These are phyloP conservation scores for Hypoxylon sp. DNA, from an alignment of 2,329 filamentous ascomycete species.

Conservation along the genomic window DNA sequence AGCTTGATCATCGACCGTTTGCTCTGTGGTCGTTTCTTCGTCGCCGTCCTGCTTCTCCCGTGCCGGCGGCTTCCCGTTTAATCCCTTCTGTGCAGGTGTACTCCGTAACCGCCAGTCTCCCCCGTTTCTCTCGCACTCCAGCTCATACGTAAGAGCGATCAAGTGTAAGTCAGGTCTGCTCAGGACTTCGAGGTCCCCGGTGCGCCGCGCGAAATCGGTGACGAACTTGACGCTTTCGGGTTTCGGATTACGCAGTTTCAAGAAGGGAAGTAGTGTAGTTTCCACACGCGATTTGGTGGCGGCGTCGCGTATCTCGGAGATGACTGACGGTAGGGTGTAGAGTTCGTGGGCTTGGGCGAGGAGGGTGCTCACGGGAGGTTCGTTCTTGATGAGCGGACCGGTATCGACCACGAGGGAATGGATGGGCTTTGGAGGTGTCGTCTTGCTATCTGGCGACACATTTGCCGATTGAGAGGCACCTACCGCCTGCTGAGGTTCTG, in stretches of 20 bases:
- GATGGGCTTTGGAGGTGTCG: slow-evolving; percentile 65
- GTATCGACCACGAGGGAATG: slow-evolving; percentile 89
- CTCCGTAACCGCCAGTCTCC: slow-evolving; percentile 86
- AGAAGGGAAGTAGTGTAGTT: slow-evolving; percentile 83
- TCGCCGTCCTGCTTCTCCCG: slow-evolving; percentile 48
- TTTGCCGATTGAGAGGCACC: background rate
- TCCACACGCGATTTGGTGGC: slow-evolving; percentile 82
- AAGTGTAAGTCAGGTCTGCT: slow-evolving; percentile 90
- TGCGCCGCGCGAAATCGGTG: slow-evolving; percentile 84
- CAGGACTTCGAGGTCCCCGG: slow-evolving; percentile 87
- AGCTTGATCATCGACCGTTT: slow-evolving; percentile 14
- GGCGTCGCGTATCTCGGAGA: slow-evolving; percentile 87
- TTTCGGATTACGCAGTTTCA: slow-evolving; percentile 77
- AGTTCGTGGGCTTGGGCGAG: slow-evolving; percentile 78
- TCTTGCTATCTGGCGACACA: background rate
- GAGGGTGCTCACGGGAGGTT: slow-evolving; percentile 83
- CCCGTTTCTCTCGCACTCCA: slow-evolving; percentile 91
- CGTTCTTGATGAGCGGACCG: slow-evolving; percentile 92
- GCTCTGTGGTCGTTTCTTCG: slow-evolving; percentile 8
- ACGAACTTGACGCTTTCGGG: slow-evolving; percentile 82
- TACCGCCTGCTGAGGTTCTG: slow-evolving; percentile 11
- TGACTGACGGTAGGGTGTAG: slow-evolving; percentile 83
- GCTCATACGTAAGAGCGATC: slow-evolving; percentile 87
- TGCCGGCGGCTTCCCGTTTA: slow-evolving; percentile 73
- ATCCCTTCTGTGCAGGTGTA: slow-evolving; percentile 77